A percentile compares a stretch with the other conserved stretches of the same genome.
phyloP scores from a whole-genome alignment of 441 rosid genomes.

The Geranium incanum region DNA sequence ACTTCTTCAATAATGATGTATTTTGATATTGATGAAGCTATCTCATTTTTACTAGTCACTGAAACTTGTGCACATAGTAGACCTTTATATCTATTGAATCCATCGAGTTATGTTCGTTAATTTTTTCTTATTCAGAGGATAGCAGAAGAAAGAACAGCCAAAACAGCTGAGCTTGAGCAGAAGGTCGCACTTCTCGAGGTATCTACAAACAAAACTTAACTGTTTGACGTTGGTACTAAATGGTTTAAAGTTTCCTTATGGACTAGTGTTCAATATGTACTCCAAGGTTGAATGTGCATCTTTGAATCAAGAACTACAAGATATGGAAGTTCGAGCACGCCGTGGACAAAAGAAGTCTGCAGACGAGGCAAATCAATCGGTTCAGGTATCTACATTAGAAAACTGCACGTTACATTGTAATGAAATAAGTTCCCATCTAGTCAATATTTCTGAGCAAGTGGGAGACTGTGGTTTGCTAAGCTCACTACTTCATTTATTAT shows the following conservation, averaged over 20 bases:
- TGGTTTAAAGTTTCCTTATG: conserved; percentile 20
- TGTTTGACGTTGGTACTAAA: not conserved
- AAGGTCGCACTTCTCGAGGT: conserved; percentile 95
- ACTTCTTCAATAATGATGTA: not conserved
- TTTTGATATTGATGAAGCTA: not conserved
- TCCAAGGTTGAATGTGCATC: conserved; percentile 75
- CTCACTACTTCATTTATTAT: not conserved
- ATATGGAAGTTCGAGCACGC: conserved; percentile 78
- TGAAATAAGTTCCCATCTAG: not conserved
- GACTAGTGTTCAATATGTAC: not conserved
- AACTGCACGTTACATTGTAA: not conserved
- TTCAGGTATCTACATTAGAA: conserved; percentile 53
- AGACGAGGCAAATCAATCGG: conserved; percentile 84
- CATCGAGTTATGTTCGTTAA: conserved; percentile 18
- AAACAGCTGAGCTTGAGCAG: conserved; percentile 84
- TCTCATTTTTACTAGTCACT: not conserved
- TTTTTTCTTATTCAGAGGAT: conserved; percentile 49
- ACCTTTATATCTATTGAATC: not conserved
- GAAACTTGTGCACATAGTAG: conserved; percentile 4
- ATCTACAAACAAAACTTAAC: conserved; percentile 14
- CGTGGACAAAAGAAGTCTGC: conserved; percentile 84
- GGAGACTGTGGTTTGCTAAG: conserved; percentile 1
- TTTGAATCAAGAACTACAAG: conserved; percentile 90
- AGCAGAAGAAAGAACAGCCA: conserved; percentile 86
- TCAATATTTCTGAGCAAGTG: not conserved